A percentile compares a stretch with the other conserved stretches of the same genome.
Conservation (phyloP, 176 grass and related monocot genomes). For the Eragrostis curvula region DNA sequence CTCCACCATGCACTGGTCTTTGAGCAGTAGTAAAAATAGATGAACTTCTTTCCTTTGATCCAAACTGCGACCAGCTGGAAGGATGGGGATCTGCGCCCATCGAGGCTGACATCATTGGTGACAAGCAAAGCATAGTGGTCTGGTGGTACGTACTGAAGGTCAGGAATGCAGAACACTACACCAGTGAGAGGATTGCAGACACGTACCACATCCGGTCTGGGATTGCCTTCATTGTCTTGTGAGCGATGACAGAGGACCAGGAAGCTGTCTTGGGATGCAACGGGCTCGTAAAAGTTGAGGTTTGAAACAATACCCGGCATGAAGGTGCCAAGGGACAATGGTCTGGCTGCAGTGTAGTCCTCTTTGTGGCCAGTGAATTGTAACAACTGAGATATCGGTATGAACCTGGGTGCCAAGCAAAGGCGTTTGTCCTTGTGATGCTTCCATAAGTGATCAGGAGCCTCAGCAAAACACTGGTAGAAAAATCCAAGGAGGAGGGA, state of each 20-base stretch:
- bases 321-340: constrained; percentile 26
- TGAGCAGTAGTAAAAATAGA: constrained; percentile 21
- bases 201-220: neutral
- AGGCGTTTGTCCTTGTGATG: constrained; percentile 28
- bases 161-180: constrained; percentile 10
- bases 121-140: constrained; percentile 31
- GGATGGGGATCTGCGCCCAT: neutral
- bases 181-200: constrained; percentile 37
- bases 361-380: constrained; percentile 6
- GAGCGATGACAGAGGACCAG: neutral
- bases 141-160: neutral
- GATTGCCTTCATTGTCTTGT: neutral
- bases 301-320: constrained; percentile 18
- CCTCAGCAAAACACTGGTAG: constrained; percentile 3
- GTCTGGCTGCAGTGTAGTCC: neutral
- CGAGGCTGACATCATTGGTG: constrained; percentile 2
- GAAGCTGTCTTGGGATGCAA: constrained; percentile 41
- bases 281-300: constrained; percentile 43
- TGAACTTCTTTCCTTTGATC: constrained; percentile 2
- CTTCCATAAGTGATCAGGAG: constrained; percentile 20
- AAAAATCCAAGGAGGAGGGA: constrained; percentile 46
- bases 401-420: constrained; percentile 36
- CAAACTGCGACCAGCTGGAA: constrained; percentile 36
- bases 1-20: constrained; percentile 2
- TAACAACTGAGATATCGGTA: constrained; percentile 17